Percentiles rank a stretch among this genome's conserved stretches.
phyloP scores from a whole-genome alignment of 257 asterid genomes.

The Solanum microdontum region DNA sequence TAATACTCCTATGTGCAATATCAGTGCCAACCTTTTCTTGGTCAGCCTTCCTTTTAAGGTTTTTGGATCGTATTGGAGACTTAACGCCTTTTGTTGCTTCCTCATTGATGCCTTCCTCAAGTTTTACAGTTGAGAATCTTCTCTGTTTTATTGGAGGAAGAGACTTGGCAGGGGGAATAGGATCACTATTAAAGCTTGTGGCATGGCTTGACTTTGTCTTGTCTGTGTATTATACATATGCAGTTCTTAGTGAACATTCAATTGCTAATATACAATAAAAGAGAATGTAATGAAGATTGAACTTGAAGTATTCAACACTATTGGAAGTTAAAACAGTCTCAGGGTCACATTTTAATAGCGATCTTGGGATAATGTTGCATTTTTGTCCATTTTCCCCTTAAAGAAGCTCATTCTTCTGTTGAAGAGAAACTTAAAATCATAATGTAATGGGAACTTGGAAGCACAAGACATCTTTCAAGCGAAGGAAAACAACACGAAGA shows the following conservation, averaged over 20 bases:
- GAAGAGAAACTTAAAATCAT: neutral
- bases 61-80: conserved; percentile 35
- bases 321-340: neutral
- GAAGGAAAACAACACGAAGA: neutral
- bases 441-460: neutral
- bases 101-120: conserved; percentile 23
- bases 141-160: conserved; percentile 31
- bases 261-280: neutral
- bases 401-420: neutral
- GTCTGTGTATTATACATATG: conserved; percentile 24
- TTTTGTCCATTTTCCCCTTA: neutral
- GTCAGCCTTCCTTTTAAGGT: conserved; percentile 40
- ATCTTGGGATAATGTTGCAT: neutral
- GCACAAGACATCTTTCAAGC: neutral
- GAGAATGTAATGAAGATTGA: neutral
- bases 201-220: conserved; percentile 26
- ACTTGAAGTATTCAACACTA: neutral
- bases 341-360: neutral
- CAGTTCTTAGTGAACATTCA: neutral
- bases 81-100: conserved; percentile 32
- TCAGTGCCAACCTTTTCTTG: conserved; percentile 27
- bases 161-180: conserved; percentile 21
- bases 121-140: conserved; percentile 18
- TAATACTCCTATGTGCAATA: conserved; percentile 27
- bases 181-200: conserved; percentile 17